Evolutionary conservation across 495 filamentous ascomycete species (phyloP), one percentile per base, ranked within the genome.

Genomic region (Penicillium angulare): DNA sequence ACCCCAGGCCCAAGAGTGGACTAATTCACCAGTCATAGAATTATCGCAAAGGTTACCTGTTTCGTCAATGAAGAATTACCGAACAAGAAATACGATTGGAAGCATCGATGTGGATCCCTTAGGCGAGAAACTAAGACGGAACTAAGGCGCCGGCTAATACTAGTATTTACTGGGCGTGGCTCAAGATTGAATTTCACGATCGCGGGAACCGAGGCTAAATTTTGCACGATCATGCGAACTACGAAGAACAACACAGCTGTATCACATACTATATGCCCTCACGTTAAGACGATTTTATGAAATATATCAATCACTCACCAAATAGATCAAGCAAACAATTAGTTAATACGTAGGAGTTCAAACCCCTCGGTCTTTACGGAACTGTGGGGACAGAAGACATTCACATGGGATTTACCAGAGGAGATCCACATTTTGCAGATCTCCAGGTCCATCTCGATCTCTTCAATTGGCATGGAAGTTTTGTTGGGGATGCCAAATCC

Each of bases 401-500:
- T 29, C 41, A 31, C 41, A 13, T 43, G 41, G 41, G 24, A 13
- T 26, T 0, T 17, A 23, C 21, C 41, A 7, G n/a, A 18, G 23
- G 15, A 24, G 41, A 29, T 31, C 41, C 24, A 29, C 26, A 6
- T n/a, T 29, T 13, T 29, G 3, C 45, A n/a, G n/a, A n/a, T n/a
- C n/a, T n/a, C n/a, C n/a, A n/a, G n/a, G n/a, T n/a, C n/a, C n/a
- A n/a, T n/a, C n/a, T 17, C 29, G 18, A 18, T 20, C 16, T 36
- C 41, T 23, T 45, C 38, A 55, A 52, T 55, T 41, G 57, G 22
- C 24, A 33, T 49, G 33, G 22, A 26, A 9, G n/a, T 54, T 57
- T 41, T 57, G 60, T 60, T 63, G 60, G 45, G 45, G 45, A 48
- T 17, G 20, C 3, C n/a, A 42, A 52, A 45, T 62, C 55, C 52